Evolutionary conservation across 1,284 basidiomycete species (phyloP).

Genomic region (Coniferiporia weirii): DNA sequence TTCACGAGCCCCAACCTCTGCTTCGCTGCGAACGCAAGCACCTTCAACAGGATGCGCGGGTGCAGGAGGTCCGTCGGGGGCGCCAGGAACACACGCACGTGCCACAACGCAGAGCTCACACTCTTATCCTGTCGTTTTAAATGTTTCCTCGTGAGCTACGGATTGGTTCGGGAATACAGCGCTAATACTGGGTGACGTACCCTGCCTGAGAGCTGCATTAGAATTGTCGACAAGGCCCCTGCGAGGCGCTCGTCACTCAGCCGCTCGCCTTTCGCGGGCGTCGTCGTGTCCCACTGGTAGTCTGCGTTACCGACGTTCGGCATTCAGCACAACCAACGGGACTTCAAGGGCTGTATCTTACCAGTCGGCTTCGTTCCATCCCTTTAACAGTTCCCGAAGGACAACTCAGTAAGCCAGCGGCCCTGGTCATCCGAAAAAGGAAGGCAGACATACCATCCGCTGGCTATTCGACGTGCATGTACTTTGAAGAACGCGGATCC

Average conservation of each 20-base stretch:
- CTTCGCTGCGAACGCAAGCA: neutral
- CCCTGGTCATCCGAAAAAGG: neutral
- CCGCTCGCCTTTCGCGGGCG: conserved; percentile 16
- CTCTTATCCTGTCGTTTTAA: conserved; percentile 2
- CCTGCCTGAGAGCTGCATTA: conserved; percentile 6
- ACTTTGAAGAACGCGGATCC: conserved; percentile 15
- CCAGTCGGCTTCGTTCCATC: conserved; percentile 9
- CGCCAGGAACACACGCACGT: conserved; percentile 9
- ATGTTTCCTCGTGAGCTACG: neutral
- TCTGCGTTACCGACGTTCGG: neutral
- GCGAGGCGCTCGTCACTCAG: conserved; percentile 6
- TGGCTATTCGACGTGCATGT: conserved; percentile 1
- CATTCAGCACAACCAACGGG: too few relatives aligned
- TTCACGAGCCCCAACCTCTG: neutral
- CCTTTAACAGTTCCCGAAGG: neutral
- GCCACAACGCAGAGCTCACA: neutral
- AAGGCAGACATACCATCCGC: conserved; percentile 4
- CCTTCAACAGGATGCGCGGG: conserved; percentile 11
- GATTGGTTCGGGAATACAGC: neutral
- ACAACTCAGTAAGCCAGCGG: neutral
- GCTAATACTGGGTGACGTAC: conserved; percentile 1
- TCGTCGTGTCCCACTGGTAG: conserved; percentile 16
- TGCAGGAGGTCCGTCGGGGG: conserved; percentile 9
- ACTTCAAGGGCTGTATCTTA: neutral
- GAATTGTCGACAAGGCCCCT: neutral